Evolutionary conservation across 2,329 filamentous ascomycete genomes (phyloP), one percentile per base, ranked within the genome.

Genomic region (Paracamarosporium sp.): DNA sequence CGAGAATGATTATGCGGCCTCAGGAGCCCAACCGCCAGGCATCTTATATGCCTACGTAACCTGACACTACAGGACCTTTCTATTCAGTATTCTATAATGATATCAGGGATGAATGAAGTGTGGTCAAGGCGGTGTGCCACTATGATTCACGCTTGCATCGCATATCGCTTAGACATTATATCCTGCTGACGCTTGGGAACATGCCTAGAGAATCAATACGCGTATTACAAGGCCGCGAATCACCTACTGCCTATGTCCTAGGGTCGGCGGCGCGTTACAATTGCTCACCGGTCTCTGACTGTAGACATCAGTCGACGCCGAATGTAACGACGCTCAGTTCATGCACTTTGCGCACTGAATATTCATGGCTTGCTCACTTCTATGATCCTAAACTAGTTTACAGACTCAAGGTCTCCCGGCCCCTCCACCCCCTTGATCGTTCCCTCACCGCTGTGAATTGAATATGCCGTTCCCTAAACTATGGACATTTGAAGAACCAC

Each of bases 31-130:
- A 15, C 33, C n/a, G 30, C 28, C 13, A 53, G 45, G 50, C 58
- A 57, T 46, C 51, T 61, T 60, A 55, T 60, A 56, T 35, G 55
- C 43, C 50, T 41, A 51, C 54, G 58, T 50, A 61, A 55, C n/a
- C n/a, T n/a, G 35, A 44, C 3, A 4, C 20, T 33, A 25, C 31
- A 43, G 40, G 2, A 4, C 22, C 4, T 38, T 9, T 17, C n/a
- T 22, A 12, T 43, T 15, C 20, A 9, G n/a, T n/a, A n/a, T n/a
- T n/a, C n/a, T n/a, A n/a, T n/a, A 9, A 8, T 45, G 51, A 13
- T 13, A 9, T 11, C 27, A 25, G 22, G 27, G 25, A n/a, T 25
- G 27, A 4, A 5, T 31, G 45, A 9, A 15, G 43, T 40, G 9
- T 27, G 8, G 25, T 30, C 17, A 46, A 45, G 47, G 54, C 54